Percentiles rank a stretch among this genome's conserved stretches.
These are phyloP conservation scores for Argentina anserina DNA, from an alignment of 306 rosid genomes.

Conservation along the genomic window DNA sequence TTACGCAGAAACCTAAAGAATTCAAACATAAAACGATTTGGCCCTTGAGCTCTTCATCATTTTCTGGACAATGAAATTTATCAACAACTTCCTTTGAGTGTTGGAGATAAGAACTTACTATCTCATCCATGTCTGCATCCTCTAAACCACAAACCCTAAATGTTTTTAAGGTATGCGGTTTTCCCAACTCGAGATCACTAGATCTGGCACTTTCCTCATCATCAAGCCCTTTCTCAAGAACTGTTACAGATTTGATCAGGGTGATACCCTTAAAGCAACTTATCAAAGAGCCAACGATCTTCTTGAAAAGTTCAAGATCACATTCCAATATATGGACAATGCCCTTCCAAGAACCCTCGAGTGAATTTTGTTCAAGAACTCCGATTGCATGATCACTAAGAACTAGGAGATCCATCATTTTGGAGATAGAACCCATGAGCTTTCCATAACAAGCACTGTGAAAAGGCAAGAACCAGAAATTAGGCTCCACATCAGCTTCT, in stretches of 20 bases:
- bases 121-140: constrained; percentile 38
- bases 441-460: constrained; percentile 36
- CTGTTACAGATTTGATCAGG: constrained; percentile 30
- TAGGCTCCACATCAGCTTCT: constrained; percentile 69
- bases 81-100: constrained; percentile 33
- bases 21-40: constrained; percentile 38
- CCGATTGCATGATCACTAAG: constrained; percentile 39
- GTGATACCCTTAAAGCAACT: constrained; percentile 29
- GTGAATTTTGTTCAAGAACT: constrained; percentile 34
- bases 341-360: constrained; percentile 31
- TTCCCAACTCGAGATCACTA: constrained; percentile 52
- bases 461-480: constrained; percentile 66
- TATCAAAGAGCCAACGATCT: constrained; percentile 31
- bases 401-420: constrained; percentile 36
- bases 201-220: constrained; percentile 20
- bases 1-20: constrained; percentile 32
- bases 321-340: constrained; percentile 24
- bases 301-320: constrained; percentile 46
- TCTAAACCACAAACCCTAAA: constrained; percentile 22
- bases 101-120: constrained; percentile 36
- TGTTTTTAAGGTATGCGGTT: neutral
- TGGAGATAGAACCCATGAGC: constrained; percentile 44
- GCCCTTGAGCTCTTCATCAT: constrained; percentile 36
- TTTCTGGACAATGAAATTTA: constrained; percentile 13
- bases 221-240: constrained; percentile 33